Percentiles rank a stretch among this genome's conserved stretches.
Conservation (phyloP, 352 stramenopile genomes). For the Phytophthora sansomeana region DNA sequence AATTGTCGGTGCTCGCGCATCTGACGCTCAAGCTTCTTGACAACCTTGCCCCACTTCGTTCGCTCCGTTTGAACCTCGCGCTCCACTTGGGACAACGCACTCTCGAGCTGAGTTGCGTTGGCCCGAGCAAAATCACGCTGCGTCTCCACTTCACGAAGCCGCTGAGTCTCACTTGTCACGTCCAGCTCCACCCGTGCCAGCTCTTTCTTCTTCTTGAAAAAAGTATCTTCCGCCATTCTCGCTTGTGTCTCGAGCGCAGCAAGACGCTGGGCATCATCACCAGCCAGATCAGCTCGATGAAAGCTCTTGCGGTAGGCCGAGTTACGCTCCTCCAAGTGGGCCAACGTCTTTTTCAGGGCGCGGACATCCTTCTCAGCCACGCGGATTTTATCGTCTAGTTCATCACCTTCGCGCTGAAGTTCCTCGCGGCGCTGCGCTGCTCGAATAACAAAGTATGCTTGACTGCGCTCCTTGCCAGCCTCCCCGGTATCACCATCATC, state of each 20-base stretch:
- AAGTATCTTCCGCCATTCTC: conserved; percentile 85
- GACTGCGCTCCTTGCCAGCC: conserved; percentile 71
- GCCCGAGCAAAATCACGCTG: conserved; percentile 71
- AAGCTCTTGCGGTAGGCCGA: conserved; percentile 95
- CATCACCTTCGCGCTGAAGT: conserved; percentile 95
- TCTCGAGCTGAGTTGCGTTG: conserved; percentile 69
- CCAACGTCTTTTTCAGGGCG: conserved; percentile 93
- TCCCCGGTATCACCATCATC: conserved; percentile 77
- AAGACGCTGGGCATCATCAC: conserved; percentile 89
- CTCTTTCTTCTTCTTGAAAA: conserved; percentile 96
- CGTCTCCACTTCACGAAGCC: conserved; percentile 73
- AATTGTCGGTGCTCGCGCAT: conserved; percentile 67
- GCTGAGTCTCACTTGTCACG: conserved; percentile 69
- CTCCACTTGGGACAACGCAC: conserved; percentile 67
- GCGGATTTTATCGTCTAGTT: conserved; percentile 95
- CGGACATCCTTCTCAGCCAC: conserved; percentile 93
- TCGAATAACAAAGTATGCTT: conserved; percentile 96
- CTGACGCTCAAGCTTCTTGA: conserved; percentile 77
- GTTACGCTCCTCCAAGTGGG: conserved; percentile 94
- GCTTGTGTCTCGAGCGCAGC: conserved; percentile 87
- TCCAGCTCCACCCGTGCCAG: conserved; percentile 91
- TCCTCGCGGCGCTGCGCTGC: conserved; percentile 96
- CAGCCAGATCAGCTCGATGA: conserved; percentile 88
- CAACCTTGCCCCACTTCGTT: conserved; percentile 72
- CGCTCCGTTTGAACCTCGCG: conserved; percentile 75